These are phyloP conservation scores for Lyophyllum semitale DNA, from an alignment of 768 basidiomycete genomes.

Conservation along the genomic window DNA sequence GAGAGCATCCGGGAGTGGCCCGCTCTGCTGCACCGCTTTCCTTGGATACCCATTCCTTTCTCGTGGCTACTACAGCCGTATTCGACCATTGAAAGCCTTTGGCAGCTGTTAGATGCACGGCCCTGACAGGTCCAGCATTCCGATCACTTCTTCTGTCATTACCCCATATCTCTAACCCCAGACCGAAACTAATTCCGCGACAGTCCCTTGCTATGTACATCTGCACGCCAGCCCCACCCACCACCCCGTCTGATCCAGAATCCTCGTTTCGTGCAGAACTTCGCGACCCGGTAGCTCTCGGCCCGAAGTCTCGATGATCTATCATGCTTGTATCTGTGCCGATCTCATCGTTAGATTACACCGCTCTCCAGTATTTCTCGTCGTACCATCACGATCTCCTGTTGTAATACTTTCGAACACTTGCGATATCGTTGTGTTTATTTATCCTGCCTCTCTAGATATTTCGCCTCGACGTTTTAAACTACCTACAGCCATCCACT, in stretches of 20 bases:
- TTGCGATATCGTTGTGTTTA: neutral
- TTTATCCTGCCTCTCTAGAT: slow-evolving; percentile 3
- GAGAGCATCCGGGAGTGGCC: slow-evolving; percentile 10
- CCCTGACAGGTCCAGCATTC: slow-evolving; percentile 4
- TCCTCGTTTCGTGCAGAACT: neutral
- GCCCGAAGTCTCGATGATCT: slow-evolving; percentile 13
- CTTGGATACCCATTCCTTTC: slow-evolving; percentile 15
- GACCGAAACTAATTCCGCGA: neutral
- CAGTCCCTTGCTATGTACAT: neutral
- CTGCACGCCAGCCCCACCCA: slow-evolving; percentile 1
- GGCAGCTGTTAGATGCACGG: slow-evolving; percentile 11
- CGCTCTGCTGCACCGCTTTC: slow-evolving; percentile 11
- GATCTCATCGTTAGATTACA: neutral
- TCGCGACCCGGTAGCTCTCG: slow-evolving; percentile 7
- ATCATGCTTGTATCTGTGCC: neutral
- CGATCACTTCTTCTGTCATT: slow-evolving; percentile 17
- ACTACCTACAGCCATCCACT: slow-evolving; percentile 6
- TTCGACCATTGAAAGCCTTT: slow-evolving; percentile 15
- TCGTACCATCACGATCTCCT: neutral
- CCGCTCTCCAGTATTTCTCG: neutral
- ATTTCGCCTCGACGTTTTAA: neutral
- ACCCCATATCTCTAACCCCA: slow-evolving; percentile 7
- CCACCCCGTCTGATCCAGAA: neutral
- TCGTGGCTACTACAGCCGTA: slow-evolving; percentile 14
- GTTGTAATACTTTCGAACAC: slow-evolving; percentile 11